Evolutionary conservation across 164 flowering plant genomes (phyloP).

Genomic region (Buxus sempervirens): DNA sequence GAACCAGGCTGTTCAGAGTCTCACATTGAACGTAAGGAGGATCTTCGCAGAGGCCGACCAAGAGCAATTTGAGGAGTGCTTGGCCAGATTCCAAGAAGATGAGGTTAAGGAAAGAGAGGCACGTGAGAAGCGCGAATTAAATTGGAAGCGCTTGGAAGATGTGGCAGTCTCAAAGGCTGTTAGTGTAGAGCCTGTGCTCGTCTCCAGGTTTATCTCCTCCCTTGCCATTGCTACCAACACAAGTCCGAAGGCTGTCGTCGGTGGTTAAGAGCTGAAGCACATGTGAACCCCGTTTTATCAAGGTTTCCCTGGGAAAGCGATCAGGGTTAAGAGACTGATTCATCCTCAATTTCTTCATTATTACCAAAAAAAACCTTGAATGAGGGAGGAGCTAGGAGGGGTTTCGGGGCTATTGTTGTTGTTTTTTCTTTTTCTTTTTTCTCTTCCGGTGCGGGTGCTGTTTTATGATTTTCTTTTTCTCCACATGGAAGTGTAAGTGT

Average conservation of each 20-base stretch:
- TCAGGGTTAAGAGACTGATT: not conserved
- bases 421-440: slow-evolving; percentile 12
- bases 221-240: slow-evolving; percentile 33
- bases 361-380: slow-evolving; percentile 3
- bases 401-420: slow-evolving; percentile 26
- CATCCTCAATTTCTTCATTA: slow-evolving; percentile 13
- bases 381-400: slow-evolving; percentile 10
- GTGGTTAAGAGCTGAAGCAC: slow-evolving; percentile 31
- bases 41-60: slow-evolving; percentile 65
- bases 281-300: not conserved
- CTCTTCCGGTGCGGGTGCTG: too few relatives aligned
- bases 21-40: slow-evolving; percentile 73
- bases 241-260: slow-evolving; percentile 32
- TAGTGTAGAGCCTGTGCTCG: slow-evolving; percentile 55
- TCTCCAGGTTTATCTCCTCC: slow-evolving; percentile 47
- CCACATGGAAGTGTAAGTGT: slow-evolving; percentile 30
- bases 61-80: slow-evolving; percentile 63
- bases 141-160: slow-evolving; percentile 79
- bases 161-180: slow-evolving; percentile 60
- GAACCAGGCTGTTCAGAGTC: slow-evolving; percentile 86
- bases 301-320: too few relatives aligned
- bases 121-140: slow-evolving; percentile 45
- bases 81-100: slow-evolving; percentile 53
- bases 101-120: slow-evolving; percentile 50
- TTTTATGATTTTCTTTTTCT: slow-evolving; percentile 5